Base-by-base conservation (phyloP, 805 yeast species). In the Candida maesae region DNA sequence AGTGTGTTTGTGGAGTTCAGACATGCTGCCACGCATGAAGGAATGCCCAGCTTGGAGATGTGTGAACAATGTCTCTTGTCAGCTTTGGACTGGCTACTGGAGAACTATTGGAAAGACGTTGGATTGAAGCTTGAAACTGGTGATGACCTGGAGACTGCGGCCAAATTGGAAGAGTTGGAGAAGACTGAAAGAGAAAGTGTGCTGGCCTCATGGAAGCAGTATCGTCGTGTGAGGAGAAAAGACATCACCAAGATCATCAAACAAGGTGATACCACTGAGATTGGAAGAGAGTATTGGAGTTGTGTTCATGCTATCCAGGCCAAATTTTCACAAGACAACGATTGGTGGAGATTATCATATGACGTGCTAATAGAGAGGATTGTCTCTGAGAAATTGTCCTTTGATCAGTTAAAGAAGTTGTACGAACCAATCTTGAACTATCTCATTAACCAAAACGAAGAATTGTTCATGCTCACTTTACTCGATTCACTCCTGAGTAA, bases 1-100 rank as follows among this genome's bases (percentile, higher is more conserved):
- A 70, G 81, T 24, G 75, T 74, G 54, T 88, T 93, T 61, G 99
- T 93, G 1, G 99, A 93, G 55, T 58, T 88, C 23, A 71, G 99
- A 41, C 98, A 93, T 60, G 75, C 78, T 53, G 90, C 95, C 5
- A 91, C 99, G 0, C 99, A 93, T 60, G 98, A 91, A 53, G 66
- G 69, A 14, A 61, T 93, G 19, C 96, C 97, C 2, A 70, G 83
- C 24, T 52, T 87, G 31, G 78, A 74, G 30, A 70, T 84, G 63
- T 66, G 90, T n/a, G 67, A 95, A 28, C 56, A 67, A n/a, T 74
- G 81, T 12, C 63, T 78, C 2, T 55, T 61, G 5, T 66, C 74
- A 36, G 95, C 95, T 0, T 59, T 91, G 35, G 65, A 63, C 6
- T 93, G 98, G 97, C 64, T 91, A 2, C 72, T 71, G 59, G 71